Evolutionary conservation across 805 yeast species (phyloP).

Genomic region (Nakazawaea ernobii): DNA sequence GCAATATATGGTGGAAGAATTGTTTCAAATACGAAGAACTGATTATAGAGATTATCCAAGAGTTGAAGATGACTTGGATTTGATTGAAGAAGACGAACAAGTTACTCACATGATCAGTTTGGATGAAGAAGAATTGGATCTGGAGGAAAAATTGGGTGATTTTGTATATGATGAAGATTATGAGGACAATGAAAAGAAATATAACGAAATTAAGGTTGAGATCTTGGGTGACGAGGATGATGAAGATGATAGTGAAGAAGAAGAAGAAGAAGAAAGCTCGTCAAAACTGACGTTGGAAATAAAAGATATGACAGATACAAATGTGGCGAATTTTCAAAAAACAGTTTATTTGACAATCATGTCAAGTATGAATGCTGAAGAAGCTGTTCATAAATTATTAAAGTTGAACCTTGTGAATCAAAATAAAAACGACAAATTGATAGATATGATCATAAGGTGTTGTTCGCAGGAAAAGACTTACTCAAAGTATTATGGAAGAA

Average conservation of each 20-base stretch:
- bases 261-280: conserved; percentile 16
- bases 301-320: conserved; percentile 65
- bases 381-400: conserved; percentile 82
- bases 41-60: conserved; percentile 26
- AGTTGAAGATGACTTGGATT: conserved; percentile 44
- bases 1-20: conserved; percentile 40
- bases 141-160: conserved; percentile 32
- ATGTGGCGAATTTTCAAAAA: conserved; percentile 61
- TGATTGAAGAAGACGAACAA: conserved; percentile 60
- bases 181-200: conserved; percentile 43
- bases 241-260: conserved; percentile 16
- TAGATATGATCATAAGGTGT: conserved; percentile 71
- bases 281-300: conserved; percentile 24
- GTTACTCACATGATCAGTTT: conserved; percentile 50
- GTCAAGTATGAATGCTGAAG: conserved; percentile 89
- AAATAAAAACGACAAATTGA: conserved; percentile 42
- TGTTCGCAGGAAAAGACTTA: conserved; percentile 84
- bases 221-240: conserved; percentile 35
- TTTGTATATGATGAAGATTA: conserved; percentile 48
- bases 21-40: conserved; percentile 45
- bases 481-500: conserved; percentile 76
- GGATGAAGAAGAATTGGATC: conserved; percentile 40
- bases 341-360: conserved; percentile 75
- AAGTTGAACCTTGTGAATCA: conserved; percentile 38
- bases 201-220: conserved; percentile 34